Evolutionary conservation across 2,329 filamentous ascomycete genomes (phyloP).

Genomic region (Penicillium sclerotigenum): DNA sequence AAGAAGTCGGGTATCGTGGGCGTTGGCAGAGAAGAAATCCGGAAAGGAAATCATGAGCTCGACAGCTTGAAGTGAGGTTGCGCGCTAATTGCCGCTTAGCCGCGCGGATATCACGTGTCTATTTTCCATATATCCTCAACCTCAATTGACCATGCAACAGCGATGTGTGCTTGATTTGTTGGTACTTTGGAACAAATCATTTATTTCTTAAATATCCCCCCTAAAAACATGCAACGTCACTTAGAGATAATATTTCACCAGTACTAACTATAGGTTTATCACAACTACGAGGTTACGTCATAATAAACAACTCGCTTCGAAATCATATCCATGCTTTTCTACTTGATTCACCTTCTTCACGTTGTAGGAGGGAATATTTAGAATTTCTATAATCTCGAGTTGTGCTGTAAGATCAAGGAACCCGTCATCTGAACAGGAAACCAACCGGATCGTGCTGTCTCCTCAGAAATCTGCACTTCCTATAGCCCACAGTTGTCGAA

Average conservation of each 20-base stretch:
- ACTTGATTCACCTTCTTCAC: background rate
- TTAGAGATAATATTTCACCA: background rate
- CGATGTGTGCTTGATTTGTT: conserved; percentile 5
- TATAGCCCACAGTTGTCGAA: background rate
- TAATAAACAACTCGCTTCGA: background rate
- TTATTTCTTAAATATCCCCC: background rate
- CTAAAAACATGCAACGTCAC: too few species aligned
- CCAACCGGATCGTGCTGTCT: background rate
- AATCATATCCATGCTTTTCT: background rate
- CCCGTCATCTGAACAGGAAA: too few species aligned
- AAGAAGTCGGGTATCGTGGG: conserved; percentile 11
- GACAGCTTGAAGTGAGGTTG: conserved; percentile 27
- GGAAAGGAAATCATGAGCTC: conserved; percentile 22
- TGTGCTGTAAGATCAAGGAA: too few species aligned
- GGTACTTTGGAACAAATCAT: too few species aligned
- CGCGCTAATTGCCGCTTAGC: conserved; percentile 25
- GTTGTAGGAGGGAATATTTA: background rate
- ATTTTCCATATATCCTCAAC: background rate
- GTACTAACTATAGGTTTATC: background rate
- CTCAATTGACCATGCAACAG: background rate
- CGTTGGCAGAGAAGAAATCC: conserved; percentile 21
- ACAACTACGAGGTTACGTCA: background rate
- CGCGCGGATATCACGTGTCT: conserved; percentile 25
- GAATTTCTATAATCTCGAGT: background rate
- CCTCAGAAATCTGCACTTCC: background rate